Evolutionary conservation across 2,329 filamentous ascomycete species (phyloP), one percentile per base, ranked within the genome.

Genomic region (Sphaerulina vaccinii): DNA sequence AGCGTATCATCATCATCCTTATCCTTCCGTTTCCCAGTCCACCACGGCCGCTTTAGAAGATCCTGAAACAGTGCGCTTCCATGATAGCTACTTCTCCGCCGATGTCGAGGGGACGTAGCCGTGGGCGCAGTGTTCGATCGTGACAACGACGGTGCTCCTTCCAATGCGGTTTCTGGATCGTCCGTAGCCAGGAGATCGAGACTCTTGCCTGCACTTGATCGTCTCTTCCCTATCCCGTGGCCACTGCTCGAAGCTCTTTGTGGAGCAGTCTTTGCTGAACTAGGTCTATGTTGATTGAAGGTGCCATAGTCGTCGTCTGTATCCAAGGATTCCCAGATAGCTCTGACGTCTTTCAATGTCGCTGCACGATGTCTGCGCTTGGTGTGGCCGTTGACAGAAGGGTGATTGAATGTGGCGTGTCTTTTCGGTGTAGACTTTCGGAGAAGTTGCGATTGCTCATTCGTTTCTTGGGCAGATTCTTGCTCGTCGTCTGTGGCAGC

Each of bases 241-340:
- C 48, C 61, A 35, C 45, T 45, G 21, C 55, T 52, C 5, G 41
- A 38, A 33, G 57, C 55, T n/a, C 54, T 23, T 15, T 29, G 43
- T 9, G 45, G 53, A 10, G 43, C 37, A 32, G 42, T 39, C 27
- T 37, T 51, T 15, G 50, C 48, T 24, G 57, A 58, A 11, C 50
- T 53, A 1, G 39, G 29, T 32, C 54, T 43, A 13, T 51, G n/a
- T n/a, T n/a, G 40, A 27, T 59, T 54, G 40, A 63, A 64, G 13
- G 64, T 62, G 23, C 61, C 59, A 37, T 66, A 65, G 5, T 45
- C 58, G 19, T 57, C 56, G 8, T 60, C 58, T 15, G 51, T 50
- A 38, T 65, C 65, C 16, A 67, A 52, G 7, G 65, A 61, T 22
- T 66, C 62, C 66, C 66, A 68, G 23, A 68, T 68, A 27, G 60